Evolutionary conservation across 192 early-diverging fungal genomes (phyloP), one percentile per base, ranked within the genome.

Genomic region (Globomyces pollinis-pini): DNA sequence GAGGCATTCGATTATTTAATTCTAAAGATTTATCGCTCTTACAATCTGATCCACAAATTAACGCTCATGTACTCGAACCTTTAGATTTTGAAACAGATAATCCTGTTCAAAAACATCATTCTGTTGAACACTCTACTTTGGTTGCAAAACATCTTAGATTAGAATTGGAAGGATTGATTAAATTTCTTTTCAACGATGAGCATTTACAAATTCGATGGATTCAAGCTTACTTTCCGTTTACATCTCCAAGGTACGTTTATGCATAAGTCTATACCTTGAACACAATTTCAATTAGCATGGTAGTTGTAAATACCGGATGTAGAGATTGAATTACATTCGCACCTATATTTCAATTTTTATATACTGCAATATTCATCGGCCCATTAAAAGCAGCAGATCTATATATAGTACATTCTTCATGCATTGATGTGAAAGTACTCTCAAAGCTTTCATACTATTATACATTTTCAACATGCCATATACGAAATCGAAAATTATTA

Each of bases 171-270:
- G 73, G 72, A 20, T 81, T 98, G 84, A 82, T 95, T 18, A 66
- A 77, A 7, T 64, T 70, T 20, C 63, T 95, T 28, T 89, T 98
- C 35, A 65, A 72, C 52, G 31, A 60, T 43, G 59, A 70, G 26
- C n/a, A n/a, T n/a, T 62, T 98, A 35, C 79, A 91, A 31, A 89
- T 99, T 21, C 84, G 91, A 12, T 99, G 93, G 93, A 92, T 93
- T 50, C 87, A 94, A 32, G 91, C 83, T 2, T 88, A 84, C 44
- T 98, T 98, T 68, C 96, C 96, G 1, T 96, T 96, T 70, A 98
- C 96, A 20, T 85, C 81, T 39, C 96, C 96, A 1, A n/a, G n/a
- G n/a, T n/a, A n/a, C n/a, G n/a, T n/a, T n/a, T n/a, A n/a, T n/a
- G 38, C 15, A 15, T n/a, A 39, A 20, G 20, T 15, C 38, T 15